Percentiles rank a stretch among this genome's conserved stretches.
Evolutionary conservation across 768 basidiomycete genomes (phyloP).

Genomic region (Boletellus ananas): DNA sequence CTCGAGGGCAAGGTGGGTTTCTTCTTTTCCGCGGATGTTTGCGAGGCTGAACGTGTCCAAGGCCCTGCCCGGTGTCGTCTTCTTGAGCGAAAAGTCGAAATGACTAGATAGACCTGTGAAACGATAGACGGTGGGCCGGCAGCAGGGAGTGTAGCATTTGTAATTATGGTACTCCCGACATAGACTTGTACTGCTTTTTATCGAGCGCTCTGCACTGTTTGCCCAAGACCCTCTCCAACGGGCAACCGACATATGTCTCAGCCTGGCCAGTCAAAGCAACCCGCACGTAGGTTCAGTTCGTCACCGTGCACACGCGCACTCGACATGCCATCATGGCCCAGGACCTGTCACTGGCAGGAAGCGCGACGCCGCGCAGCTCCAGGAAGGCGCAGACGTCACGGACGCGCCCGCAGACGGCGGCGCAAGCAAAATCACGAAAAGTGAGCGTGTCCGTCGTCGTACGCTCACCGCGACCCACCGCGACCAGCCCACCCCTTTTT

Average conservation of each 20-base stretch:
- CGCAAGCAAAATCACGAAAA: conserved; percentile 23
- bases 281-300: conserved; percentile 11
- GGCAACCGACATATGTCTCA: conserved; percentile 6
- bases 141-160: conserved; percentile 5
- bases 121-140: conserved; percentile 11
- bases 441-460: conserved; percentile 12
- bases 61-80: conserved; percentile 89
- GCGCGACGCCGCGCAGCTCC: conserved; percentile 15
- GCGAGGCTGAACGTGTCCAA: conserved; percentile 30
- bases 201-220: neutral
- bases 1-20: conserved; percentile 90
- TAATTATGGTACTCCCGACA: conserved; percentile 8
- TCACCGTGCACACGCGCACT: neutral
- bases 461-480: neutral
- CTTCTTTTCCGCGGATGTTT: neutral
- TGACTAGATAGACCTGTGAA: conserved; percentile 9
- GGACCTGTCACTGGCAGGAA: conserved; percentile 10
- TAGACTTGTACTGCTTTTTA: conserved; percentile 22
- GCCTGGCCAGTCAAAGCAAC: conserved; percentile 10
- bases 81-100: conserved; percentile 70
- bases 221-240: neutral
- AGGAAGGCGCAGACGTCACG: conserved; percentile 9
- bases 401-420: conserved; percentile 13
- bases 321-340: neutral
- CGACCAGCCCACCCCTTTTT: conserved; percentile 44